Evolutionary conservation across 1,284 basidiomycete species (phyloP), one percentile per base, ranked within the genome.

Genomic region (Cryptococcus sp.): DNA sequence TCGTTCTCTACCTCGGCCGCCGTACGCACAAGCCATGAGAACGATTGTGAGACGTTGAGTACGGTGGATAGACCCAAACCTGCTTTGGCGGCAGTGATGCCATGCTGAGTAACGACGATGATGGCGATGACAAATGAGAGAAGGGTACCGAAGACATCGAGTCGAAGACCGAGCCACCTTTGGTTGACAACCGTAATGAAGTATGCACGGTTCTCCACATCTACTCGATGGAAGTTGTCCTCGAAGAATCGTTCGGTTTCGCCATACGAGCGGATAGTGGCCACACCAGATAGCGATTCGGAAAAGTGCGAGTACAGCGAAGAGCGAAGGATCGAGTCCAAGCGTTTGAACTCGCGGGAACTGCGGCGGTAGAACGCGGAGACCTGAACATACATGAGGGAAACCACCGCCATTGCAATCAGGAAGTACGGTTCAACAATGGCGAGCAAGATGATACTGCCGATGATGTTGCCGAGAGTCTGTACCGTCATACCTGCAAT

Each of bases 191-290:
- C 75, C 0, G 89, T 92, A 61, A 95, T 77, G 85, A 88, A 92
- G 75, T 94, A 95, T 2, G 93, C 91, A 40, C 90, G 84, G 72
- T 96, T 95, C 79, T 97, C 92, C 47, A 89, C 80, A 68, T 97
- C 89, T 52, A 94, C 83, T n/a, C 86, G 83, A 41, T 85, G 81
- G 65, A 88, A 82, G 68, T 93, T 94, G 58, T 91, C 89, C 10
- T 75, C 72, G 53, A 84, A 76, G 82, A 97, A 95, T 27, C 89
- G 83, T 5, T 84, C 79, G 3, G 81, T 75, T 69, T 88, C 87
- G 13, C 85, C 85, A 63, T 93, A 95, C 0, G 91, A 90, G n/a
- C 91, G 85, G 52, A 94, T 91, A 1, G 91, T 94, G 1, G 88
- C 83, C 46, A 94, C 79, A 20, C 92, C 92, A 10, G 87, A 86